A percentile compares a stretch with the other conserved stretches of the same genome.
Evolutionary conservation across 1,284 basidiomycete genomes (phyloP).

Genomic region (Sporisorium sorghi): DNA sequence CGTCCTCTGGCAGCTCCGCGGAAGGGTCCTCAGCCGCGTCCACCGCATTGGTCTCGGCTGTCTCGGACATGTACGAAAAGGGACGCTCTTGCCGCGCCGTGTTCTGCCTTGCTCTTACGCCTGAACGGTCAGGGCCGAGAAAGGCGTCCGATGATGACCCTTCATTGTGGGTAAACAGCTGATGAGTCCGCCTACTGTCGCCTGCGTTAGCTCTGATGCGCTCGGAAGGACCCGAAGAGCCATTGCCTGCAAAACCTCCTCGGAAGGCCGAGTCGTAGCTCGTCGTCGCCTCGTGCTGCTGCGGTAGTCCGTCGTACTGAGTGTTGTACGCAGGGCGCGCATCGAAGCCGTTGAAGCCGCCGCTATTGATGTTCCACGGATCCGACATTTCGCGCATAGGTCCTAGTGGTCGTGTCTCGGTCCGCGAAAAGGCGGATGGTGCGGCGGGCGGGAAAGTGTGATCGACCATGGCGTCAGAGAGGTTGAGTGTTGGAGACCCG

Average conservation of each 20-base stretch:
- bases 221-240: slow-evolving; percentile 12
- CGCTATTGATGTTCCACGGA: slow-evolving; percentile 38
- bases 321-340: slow-evolving; percentile 1
- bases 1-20: slow-evolving; percentile 39
- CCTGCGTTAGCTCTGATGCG: neutral
- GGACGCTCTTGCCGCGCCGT: slow-evolving; percentile 32
- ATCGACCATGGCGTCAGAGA: slow-evolving; percentile 6
- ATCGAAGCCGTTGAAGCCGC: slow-evolving; percentile 14
- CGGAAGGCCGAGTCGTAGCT: slow-evolving; percentile 33
- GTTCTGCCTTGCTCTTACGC: slow-evolving; percentile 13
- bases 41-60: slow-evolving; percentile 37
- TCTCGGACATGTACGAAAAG: slow-evolving; percentile 49
- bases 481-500: slow-evolving; percentile 15
- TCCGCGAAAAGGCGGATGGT: slow-evolving; percentile 6
- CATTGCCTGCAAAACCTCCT: slow-evolving; percentile 35
- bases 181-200: slow-evolving; percentile 8
- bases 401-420: slow-evolving; percentile 21
- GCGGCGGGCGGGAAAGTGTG: slow-evolving; percentile 48
- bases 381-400: slow-evolving; percentile 50
- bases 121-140: neutral
- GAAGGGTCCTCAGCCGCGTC: slow-evolving; percentile 39
- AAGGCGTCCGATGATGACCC: slow-evolving; percentile 7
- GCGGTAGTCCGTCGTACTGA: slow-evolving; percentile 32
- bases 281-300: slow-evolving; percentile 16
- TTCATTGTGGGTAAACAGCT: slow-evolving; percentile 25